phyloP scores from a whole-genome alignment of 257 asterid genomes.

The Capsicum rhomboideum region DNA sequence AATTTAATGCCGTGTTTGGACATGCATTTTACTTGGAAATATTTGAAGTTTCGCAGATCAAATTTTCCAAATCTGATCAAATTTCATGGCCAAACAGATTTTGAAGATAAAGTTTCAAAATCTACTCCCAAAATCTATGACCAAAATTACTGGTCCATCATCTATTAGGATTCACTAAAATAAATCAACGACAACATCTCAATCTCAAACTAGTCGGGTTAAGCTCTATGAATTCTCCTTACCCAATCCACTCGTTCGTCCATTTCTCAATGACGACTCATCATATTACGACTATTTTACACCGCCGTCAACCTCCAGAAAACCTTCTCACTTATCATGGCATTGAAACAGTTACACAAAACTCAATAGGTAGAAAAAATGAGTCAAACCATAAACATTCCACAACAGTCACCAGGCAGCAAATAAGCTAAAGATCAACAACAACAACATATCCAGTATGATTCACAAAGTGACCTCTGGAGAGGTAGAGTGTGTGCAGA shows the following conservation, averaged over 20 bases:
- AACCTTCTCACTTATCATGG: background rate
- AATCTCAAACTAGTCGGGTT: background rate
- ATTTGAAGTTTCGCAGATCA: too few species aligned
- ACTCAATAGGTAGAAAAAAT: background rate
- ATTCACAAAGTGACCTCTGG: too few species aligned
- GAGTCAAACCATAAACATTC: background rate
- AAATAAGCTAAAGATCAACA: background rate
- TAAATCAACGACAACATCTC: background rate
- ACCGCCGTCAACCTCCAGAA: background rate
- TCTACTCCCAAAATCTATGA: too few species aligned
- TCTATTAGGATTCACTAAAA: background rate
- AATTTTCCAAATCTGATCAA: too few species aligned
- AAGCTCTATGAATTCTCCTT: background rate
- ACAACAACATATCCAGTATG: too few species aligned
- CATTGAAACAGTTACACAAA: background rate
- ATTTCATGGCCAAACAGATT: too few species aligned
- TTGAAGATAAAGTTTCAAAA: too few species aligned
- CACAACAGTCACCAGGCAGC: background rate
- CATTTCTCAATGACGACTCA: background rate
- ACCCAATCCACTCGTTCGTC: background rate
- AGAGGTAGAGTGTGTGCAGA: too few species aligned
- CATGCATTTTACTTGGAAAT: too few species aligned
- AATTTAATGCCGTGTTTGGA: too few species aligned
- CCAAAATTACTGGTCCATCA: background rate
- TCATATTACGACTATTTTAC: background rate